phyloP scores from a whole-genome alignment of 2,329 filamentous ascomycete genomes.

The Cladophialophora bantiana region DNA sequence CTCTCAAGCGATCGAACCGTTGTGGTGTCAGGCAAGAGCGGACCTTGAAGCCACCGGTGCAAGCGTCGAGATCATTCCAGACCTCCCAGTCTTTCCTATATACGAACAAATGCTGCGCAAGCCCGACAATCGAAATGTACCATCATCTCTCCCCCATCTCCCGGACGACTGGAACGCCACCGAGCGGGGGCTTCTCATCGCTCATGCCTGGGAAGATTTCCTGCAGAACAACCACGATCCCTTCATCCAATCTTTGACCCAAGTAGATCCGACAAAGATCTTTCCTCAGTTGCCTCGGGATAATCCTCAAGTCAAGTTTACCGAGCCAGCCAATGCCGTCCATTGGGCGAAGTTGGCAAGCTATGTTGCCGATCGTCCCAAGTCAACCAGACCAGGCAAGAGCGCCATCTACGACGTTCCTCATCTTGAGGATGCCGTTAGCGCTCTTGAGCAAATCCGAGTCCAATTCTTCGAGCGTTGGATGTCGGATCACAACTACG shows the following conservation, averaged over 20 bases:
- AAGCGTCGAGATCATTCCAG: slow-evolving; percentile 42
- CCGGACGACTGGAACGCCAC: slow-evolving; percentile 56
- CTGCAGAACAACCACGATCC: slow-evolving; percentile 47
- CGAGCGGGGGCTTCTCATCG: slow-evolving; percentile 58
- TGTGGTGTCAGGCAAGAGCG: slow-evolving; percentile 44
- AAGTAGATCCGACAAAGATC: slow-evolving; percentile 54
- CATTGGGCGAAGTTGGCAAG: slow-evolving; percentile 27
- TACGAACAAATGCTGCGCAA: slow-evolving; percentile 35
- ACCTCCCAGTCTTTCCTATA: slow-evolving; percentile 45
- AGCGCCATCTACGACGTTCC: slow-evolving; percentile 26
- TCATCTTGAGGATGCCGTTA: slow-evolving; percentile 17
- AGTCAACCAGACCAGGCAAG: neutral
- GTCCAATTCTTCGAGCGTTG: slow-evolving; percentile 52
- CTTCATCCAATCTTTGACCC: slow-evolving; percentile 48
- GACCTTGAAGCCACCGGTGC: slow-evolving; percentile 45
- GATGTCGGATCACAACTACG: slow-evolving; percentile 50
- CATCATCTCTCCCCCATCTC: slow-evolving; percentile 45
- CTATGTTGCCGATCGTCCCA: slow-evolving; percentile 10
- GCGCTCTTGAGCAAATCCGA: slow-evolving; percentile 29
- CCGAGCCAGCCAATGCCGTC: slow-evolving; percentile 29
- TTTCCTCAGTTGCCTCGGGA: slow-evolving; percentile 43
- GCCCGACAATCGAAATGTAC: neutral
- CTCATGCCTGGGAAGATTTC: slow-evolving; percentile 62
- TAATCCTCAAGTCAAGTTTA: slow-evolving; percentile 26
- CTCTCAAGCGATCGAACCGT: slow-evolving; percentile 22